Base-by-base conservation (phyloP, 1,284 basidiomycete species). In the Sporisorium sorghi region DNA sequence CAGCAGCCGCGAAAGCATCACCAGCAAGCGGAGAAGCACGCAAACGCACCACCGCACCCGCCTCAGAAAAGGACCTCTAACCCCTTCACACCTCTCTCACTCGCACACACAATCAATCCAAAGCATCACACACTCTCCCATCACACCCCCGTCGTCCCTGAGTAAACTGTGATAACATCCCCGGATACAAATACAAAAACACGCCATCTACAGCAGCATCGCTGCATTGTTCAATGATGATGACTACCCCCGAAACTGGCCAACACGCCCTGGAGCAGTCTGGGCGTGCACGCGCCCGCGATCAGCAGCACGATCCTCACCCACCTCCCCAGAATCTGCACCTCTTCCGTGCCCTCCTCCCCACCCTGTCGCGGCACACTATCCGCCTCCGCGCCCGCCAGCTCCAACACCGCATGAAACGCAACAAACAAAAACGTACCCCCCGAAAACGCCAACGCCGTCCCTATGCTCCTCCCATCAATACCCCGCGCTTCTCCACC, bases 401-500 rank as follows among this genome's bases (percentile, higher is more conserved):
- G 66, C 43, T 83, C 78, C 19, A 81, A 60, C 24, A 85, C 78
- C 0, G 83, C 82, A 37, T 85, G 83, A 2, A 94, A 95, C 0
- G 94, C 94, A 33, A 97, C 94, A 82, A 95, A 97, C 30, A 97
- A 87, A 85, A 97, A 97, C 1, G 93, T 94, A 15, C 94, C 94
- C 39, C 93, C 95, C 17, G 92, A 93, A 68, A 93, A 87, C n/a
- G 93, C 87, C 21, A 94, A 86, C 1, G 91, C 90, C 8, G 89
- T 85, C 7, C 92, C 93, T 0, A 91, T 90, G 26, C 78, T 72
- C 33, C 57, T 76, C 0, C 49, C 56, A 24, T 73, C 71, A 6
- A 83, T 77, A 19, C 64, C 63, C 15, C 26, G 54, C 6, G 24
- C 49, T 0, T 40, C 32, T 12, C 47, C 44, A 28, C 23, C 24